phyloP scores from a whole-genome alignment of 164 flowering plant genomes.

The Santalum album region DNA sequence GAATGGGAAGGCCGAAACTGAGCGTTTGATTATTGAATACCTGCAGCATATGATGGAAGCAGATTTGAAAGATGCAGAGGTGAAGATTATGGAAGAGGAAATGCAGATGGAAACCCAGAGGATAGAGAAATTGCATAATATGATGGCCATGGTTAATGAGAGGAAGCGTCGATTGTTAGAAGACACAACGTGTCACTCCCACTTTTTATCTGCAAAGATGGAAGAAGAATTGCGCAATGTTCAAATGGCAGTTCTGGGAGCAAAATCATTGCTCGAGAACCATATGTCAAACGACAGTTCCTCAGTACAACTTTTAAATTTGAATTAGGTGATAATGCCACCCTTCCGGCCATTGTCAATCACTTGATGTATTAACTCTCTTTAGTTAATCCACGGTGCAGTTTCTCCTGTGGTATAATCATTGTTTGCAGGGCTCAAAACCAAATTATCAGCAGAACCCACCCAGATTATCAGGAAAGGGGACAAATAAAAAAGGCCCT shows the following conservation, averaged over 20 bases:
- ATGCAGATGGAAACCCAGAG: conserved; percentile 15
- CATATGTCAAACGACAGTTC: background rate
- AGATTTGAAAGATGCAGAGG: conserved; percentile 44
- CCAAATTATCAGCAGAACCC: too few relatives aligned
- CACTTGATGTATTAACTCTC: too few relatives aligned
- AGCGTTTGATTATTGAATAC: conserved; percentile 44
- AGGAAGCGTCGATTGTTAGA: conserved; percentile 28
- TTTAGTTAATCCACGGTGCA: too few relatives aligned
- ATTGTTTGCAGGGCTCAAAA: too few relatives aligned
- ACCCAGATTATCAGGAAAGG: too few relatives aligned
- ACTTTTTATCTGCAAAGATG: conserved; percentile 29
- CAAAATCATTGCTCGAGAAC: conserved; percentile 25
- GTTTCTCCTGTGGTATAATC: too few relatives aligned
- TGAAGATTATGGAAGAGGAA: conserved; percentile 44
- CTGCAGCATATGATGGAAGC: conserved; percentile 39
- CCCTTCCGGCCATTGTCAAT: too few relatives aligned
- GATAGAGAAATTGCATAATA: conserved; percentile 27
- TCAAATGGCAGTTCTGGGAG: conserved; percentile 28
- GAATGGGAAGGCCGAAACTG: conserved; percentile 34
- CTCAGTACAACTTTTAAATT: background rate
- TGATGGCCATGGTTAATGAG: conserved; percentile 16
- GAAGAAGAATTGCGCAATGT: conserved; percentile 38
- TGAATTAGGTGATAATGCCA: too few relatives aligned
- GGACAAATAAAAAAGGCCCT: too few relatives aligned
- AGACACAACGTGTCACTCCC: conserved; percentile 13